These are phyloP conservation scores for Misopates orontium DNA, from an alignment of 257 asterid genomes.

Conservation along the genomic window DNA sequence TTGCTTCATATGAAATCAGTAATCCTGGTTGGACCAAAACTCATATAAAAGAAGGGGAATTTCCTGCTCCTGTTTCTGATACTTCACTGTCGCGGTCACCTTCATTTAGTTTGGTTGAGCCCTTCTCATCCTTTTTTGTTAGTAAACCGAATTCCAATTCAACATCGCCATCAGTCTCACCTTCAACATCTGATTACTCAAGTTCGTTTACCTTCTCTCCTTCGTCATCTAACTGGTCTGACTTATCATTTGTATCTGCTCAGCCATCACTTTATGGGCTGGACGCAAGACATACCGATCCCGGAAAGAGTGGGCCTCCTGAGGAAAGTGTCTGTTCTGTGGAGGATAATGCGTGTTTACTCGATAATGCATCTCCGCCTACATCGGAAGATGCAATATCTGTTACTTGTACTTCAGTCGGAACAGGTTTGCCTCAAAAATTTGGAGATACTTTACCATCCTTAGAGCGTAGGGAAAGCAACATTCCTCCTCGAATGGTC, in stretches of 20 bases:
- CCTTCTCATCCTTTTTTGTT: conserved; percentile 55
- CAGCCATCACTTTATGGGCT: conserved; percentile 60
- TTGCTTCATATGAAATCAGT: conserved; percentile 47
- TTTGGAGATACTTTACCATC: conserved; percentile 39
- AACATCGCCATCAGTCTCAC: conserved; percentile 75
- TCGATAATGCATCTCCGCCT: conserved; percentile 33
- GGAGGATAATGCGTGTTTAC: conserved; percentile 37
- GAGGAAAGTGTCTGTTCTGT: conserved; percentile 35
- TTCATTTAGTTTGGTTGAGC: conserved; percentile 56
- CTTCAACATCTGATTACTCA: conserved; percentile 75
- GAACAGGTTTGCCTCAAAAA: conserved; percentile 34
- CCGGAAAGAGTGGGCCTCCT: conserved; percentile 29
- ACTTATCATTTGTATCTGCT: conserved; percentile 62
- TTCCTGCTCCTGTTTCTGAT: conserved; percentile 31
- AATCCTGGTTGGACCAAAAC: conserved; percentile 41
- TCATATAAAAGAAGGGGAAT: conserved; percentile 37
- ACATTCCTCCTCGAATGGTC: conserved; percentile 45
- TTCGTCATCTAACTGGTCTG: conserved; percentile 87
- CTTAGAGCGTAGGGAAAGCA: conserved; percentile 50
- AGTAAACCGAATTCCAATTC: conserved; percentile 50
- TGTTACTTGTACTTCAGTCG: conserved; percentile 28
- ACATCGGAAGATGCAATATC: conserved; percentile 37
- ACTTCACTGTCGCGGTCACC: conserved; percentile 48
- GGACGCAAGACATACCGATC: conserved; percentile 37
- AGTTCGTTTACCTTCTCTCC: conserved; percentile 85